These are phyloP conservation scores for Brassica incana DNA, from an alignment of 345 rosid genomes.

Conservation along the genomic window DNA sequence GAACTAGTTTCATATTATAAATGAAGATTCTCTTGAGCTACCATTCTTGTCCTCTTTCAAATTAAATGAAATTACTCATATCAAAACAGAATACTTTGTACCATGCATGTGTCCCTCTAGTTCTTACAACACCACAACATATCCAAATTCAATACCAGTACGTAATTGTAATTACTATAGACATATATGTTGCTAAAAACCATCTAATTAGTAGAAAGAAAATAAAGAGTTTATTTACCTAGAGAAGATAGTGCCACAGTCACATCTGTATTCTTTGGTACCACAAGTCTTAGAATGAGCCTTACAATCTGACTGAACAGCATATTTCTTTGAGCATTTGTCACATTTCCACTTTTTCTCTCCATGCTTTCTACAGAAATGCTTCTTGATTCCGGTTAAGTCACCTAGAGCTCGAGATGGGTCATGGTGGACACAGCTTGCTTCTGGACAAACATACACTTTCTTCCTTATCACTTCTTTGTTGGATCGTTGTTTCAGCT, in stretches of 20 bases:
- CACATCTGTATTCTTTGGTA: conserved; percentile 91
- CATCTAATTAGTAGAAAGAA: neutral
- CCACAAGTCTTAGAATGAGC: conserved; percentile 97
- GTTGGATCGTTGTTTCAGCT: conserved; percentile 80
- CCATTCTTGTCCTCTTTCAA: conserved; percentile 36
- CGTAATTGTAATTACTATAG: conserved; percentile 3
- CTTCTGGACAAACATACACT: conserved; percentile 39
- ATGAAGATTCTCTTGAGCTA: conserved; percentile 46
- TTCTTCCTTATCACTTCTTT: conserved; percentile 56
- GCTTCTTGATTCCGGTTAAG: conserved; percentile 96
- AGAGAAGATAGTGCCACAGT: conserved; percentile 92
- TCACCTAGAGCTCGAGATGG: conserved; percentile 94
- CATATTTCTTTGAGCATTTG: conserved; percentile 86
- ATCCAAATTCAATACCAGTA: conserved; percentile 19
- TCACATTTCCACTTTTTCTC: conserved; percentile 98
- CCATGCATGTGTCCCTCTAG: conserved; percentile 41
- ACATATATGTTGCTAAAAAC: too few species aligned
- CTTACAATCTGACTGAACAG: conserved; percentile 97
- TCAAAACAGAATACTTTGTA: conserved; percentile 37
- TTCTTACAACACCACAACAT: conserved; percentile 25
- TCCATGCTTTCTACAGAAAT: conserved; percentile 87
- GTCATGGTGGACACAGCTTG: conserved; percentile 77
- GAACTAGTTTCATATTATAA: conserved; percentile 39
- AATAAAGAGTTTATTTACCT: conserved; percentile 47
- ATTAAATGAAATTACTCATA: conserved; percentile 40